A percentile compares a stretch with the other conserved stretches of the same genome.
Conservation (phyloP, 1,284 basidiomycete genomes). For the Ganoderma resinaceum region DNA sequence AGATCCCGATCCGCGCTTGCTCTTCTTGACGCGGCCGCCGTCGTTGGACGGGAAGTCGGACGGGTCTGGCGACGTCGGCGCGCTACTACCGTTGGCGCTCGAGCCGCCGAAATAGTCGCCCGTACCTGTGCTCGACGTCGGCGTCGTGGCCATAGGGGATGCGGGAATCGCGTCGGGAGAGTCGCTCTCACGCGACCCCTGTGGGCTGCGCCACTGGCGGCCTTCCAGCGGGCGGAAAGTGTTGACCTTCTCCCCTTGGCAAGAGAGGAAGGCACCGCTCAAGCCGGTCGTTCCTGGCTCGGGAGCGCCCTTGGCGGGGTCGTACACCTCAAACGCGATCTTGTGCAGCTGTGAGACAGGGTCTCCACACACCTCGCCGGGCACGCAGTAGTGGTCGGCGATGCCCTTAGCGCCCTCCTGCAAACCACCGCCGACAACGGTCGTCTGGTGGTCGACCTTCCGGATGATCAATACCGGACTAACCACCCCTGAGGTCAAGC, state of each 20-base stretch:
- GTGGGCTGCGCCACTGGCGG: conserved; percentile 60
- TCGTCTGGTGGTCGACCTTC: conserved; percentile 91
- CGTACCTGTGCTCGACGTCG: conserved; percentile 55
- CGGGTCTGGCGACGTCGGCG: conserved; percentile 71
- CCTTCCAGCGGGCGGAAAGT: conserved; percentile 87
- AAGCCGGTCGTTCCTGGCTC: conserved; percentile 76
- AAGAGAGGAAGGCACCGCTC: conserved; percentile 83
- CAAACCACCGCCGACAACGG: conserved; percentile 87
- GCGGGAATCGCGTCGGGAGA: conserved; percentile 67
- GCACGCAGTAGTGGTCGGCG: conserved; percentile 79
- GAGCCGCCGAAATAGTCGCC: conserved; percentile 69
- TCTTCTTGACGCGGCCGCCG: conserved; percentile 81
- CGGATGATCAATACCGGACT: conserved; percentile 94
- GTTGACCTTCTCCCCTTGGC: conserved; percentile 90
- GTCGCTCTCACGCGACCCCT: conserved; percentile 50
- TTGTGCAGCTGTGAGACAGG: conserved; percentile 96
- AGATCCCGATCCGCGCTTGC: conserved; percentile 71
- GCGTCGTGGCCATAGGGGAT: conserved; percentile 72
- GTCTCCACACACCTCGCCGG: conserved; percentile 91
- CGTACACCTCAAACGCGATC: conserved; percentile 90
- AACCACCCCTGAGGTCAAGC: conserved; percentile 91
- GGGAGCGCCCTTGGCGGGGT: conserved; percentile 68
- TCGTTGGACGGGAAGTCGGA: conserved; percentile 80
- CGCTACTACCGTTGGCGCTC: conserved; percentile 55
- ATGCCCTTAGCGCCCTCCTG: conserved; percentile 85